A percentile compares a stretch with the other conserved stretches of the same genome.
Evolutionary conservation across 306 rosid genomes (phyloP).

Genomic region (Inga oerstediana): DNA sequence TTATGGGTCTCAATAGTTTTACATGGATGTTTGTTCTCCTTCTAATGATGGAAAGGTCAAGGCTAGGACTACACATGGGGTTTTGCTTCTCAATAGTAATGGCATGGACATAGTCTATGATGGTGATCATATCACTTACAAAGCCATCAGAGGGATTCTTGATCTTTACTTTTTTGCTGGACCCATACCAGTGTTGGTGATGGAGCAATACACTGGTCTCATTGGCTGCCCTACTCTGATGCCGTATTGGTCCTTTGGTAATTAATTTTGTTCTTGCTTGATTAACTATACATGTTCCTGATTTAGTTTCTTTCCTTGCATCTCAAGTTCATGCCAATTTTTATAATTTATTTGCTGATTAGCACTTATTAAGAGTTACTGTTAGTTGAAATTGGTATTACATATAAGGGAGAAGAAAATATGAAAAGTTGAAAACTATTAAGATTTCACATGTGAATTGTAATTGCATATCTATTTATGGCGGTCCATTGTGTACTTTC

Average conservation of each 20-base stretch:
- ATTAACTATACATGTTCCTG: neutral
- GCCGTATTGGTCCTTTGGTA: neutral
- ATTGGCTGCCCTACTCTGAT: neutral
- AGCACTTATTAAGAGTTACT: neutral
- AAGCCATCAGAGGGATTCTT: neutral
- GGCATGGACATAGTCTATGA: neutral
- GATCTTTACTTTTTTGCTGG: neutral
- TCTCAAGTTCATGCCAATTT: neutral
- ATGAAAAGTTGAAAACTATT: neutral
- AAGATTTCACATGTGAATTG: neutral
- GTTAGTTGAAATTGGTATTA: neutral
- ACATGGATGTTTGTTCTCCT: slow-evolving; percentile 62
- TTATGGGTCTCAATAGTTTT: slow-evolving; percentile 90
- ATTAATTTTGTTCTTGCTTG: neutral
- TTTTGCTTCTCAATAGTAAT: neutral
- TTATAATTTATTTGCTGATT: neutral
- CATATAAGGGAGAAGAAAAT: neutral
- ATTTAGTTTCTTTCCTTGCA: too few relatives aligned
- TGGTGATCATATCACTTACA: neutral
- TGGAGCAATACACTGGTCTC: neutral
- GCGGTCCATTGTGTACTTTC: neutral
- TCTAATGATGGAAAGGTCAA: neutral
- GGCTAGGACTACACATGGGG: neutral
- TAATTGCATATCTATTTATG: neutral
- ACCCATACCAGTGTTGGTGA: neutral